Evolutionary conservation across 441 rosid genomes (phyloP), one percentile per base, ranked within the genome.

Genomic region (Hura crepitans): DNA sequence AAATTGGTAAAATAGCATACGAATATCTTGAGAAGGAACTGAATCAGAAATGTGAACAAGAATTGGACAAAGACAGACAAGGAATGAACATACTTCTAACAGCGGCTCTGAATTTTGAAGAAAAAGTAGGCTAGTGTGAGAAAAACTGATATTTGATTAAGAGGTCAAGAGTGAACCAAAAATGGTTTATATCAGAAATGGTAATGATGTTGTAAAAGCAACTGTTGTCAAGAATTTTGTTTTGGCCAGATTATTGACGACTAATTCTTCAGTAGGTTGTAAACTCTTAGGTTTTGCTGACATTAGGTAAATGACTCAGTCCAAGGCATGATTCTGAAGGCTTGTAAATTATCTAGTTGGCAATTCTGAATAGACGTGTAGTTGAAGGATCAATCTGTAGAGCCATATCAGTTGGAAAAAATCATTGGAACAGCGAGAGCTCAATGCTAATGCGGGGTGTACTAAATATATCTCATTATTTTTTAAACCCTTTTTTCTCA

Each of bases 21-120:
- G 62, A 13, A 28, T 45, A 11, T 3, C 42, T 14, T 35, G 70
- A 54, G 49, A 75, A 66, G 75, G 73, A 74, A 69, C 45, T 51
- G 65, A 51, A 57, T 20, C 76, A 31, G 64, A 74, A 74, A 42
- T 54, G 57, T 35, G 76, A 64, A 55, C 78, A 72, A 42, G 84
- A 77, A 43, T 30, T 74, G 4, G 85, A 75, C 59, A 83, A 77
- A 68, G 77, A 79, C 63, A 79, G 84, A 63, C 91, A 86, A 69
- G 91, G 90, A 77, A 76, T 91, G 89, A 89, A 86, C 64, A 85
- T 94, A 86, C 97, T 91, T 75, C 75, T 91, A 39, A 83, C 78
- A 72, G 97, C 97, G 27, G 93, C 92, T 61, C 75, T 89, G 37
- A 85, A 82, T 68, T 79, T 75, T 8, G 80, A 83, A 77, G 89